A percentile compares a stretch with the other conserved stretches of the same genome.
Conservation (phyloP, 2,329 filamentous ascomycete genomes). For the Botryotinia narcissicola region DNA sequence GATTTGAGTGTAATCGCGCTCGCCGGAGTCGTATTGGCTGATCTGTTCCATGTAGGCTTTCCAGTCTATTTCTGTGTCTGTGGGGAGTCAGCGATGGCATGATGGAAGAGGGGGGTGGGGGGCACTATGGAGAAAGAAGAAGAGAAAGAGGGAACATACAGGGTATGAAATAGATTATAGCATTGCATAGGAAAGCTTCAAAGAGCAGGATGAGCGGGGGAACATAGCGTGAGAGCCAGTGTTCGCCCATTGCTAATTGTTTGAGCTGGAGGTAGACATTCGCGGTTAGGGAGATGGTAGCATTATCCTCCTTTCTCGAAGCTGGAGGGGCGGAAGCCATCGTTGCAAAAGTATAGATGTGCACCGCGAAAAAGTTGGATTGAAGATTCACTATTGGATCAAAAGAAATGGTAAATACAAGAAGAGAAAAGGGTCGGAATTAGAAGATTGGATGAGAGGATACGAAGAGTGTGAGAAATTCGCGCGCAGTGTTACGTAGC, state of each 20-base stretch:
- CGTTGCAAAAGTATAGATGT: background rate
- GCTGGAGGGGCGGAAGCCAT: conserved; percentile 2
- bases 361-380: background rate
- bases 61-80: conserved; percentile 99
- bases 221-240: conserved; percentile 34
- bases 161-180: conserved; percentile 35
- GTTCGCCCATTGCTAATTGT: conserved; percentile 32
- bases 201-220: conserved; percentile 30
- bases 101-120: background rate
- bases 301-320: background rate
- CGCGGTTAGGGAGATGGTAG: conserved; percentile 4
- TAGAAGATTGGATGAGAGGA: background rate
- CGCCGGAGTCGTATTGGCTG: conserved; percentile 72
- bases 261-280: conserved; percentile 28
- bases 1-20: conserved; percentile 84
- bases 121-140: too few relatives aligned
- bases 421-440: background rate
- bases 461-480: background rate
- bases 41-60: conserved; percentile 95
- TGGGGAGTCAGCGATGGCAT: background rate
- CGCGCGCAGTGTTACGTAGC: background rate
- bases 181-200: conserved; percentile 35
- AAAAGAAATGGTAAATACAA: background rate
- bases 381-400: background rate
- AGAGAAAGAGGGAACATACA: conserved; percentile 28